Base-by-base conservation (phyloP, 768 basidiomycete species). In the Tricholoma bakamatsutake region DNA sequence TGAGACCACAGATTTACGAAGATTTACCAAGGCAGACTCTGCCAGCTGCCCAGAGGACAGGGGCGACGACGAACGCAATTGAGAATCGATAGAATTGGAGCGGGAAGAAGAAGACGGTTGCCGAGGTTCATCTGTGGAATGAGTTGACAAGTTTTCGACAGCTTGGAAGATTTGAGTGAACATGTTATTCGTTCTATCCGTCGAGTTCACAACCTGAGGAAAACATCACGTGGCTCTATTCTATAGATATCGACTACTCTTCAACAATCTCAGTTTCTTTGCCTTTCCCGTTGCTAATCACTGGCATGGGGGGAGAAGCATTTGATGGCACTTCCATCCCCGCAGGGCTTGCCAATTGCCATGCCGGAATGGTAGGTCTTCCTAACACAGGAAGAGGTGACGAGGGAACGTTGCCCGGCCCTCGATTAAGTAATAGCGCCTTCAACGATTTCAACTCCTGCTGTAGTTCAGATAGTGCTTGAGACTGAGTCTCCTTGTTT, bases 381-480 rank as follows among this genome's bases (percentile, higher is more conserved):
- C 81, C 81, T 3, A 82, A 63, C 21, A 80, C 66, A 2, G 77
- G 75, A 12, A 83, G 68, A n/a, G 85, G 78, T 0, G 81, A 74
- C 2, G 80, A 66, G 28, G 81, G 73, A 18, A 78, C 73, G 59
- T 73, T 64, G 17, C 71, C 69, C 5, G 86, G 75, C 5, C 87
- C 82, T 33, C 89, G 83, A 60, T 83, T 90, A 7, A 95, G 78
- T 7, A 98, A 73, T 24, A 98, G 78, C 0, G 94, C 84, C 69
- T 98, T 98, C 58, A 98, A 76, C 0, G 95, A 98, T 66, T 94
- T 93, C 64, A 98, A 80, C 66, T 98, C 96, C 61, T 93, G 86
- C 63, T 97, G 94, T 11, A 98, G 77, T 62, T 98, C 96, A 52
- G 79, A 73, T 12, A 98, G 77, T 1, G 93, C 90, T 57, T 88